phyloP scores from a whole-genome alignment of 2,329 filamentous ascomycete genomes.

The Beauveria sp. region DNA sequence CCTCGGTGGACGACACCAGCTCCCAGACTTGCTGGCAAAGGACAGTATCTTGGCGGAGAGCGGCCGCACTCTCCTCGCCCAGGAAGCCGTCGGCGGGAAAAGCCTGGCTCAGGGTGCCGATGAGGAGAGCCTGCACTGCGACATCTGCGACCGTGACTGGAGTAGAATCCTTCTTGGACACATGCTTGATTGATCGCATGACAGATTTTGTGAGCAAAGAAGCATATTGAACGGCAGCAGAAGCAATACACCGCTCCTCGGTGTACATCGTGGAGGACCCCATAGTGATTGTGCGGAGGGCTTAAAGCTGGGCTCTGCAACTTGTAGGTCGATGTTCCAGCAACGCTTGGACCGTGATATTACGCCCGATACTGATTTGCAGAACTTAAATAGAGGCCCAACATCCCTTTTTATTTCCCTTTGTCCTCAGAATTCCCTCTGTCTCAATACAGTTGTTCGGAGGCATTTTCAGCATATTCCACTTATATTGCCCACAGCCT shows the following conservation, averaged over 20 bases:
- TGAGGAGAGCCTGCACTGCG: constrained; percentile 46
- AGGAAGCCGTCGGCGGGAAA: constrained; percentile 44
- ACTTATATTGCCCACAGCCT: not conserved
- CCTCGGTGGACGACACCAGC: constrained; percentile 27
- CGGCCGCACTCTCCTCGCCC: constrained; percentile 44
- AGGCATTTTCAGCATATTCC: not conserved
- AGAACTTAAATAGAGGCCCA: too few species aligned
- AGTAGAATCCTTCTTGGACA: constrained; percentile 42
- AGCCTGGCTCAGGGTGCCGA: constrained; percentile 37
- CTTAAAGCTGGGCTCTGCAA: too few species aligned
- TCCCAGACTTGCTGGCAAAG: constrained; percentile 45
- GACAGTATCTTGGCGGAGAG: constrained; percentile 33
- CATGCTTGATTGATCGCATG: constrained; percentile 28
- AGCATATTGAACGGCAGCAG: constrained; percentile 39
- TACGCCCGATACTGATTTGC: too few species aligned
- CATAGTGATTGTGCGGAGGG: not conserved
- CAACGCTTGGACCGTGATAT: too few species aligned
- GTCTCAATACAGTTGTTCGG: not conserved
- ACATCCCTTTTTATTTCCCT: too few species aligned
- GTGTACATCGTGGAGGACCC: not conserved
- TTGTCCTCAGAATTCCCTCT: not conserved
- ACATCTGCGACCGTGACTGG: constrained; percentile 51
- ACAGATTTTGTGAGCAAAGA: constrained; percentile 40
- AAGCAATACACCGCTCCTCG: not conserved
- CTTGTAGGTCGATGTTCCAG: too few species aligned